These are phyloP conservation scores for Ascomycota sp. DNA, from an alignment of 2,329 filamentous ascomycete genomes.

Conservation along the genomic window DNA sequence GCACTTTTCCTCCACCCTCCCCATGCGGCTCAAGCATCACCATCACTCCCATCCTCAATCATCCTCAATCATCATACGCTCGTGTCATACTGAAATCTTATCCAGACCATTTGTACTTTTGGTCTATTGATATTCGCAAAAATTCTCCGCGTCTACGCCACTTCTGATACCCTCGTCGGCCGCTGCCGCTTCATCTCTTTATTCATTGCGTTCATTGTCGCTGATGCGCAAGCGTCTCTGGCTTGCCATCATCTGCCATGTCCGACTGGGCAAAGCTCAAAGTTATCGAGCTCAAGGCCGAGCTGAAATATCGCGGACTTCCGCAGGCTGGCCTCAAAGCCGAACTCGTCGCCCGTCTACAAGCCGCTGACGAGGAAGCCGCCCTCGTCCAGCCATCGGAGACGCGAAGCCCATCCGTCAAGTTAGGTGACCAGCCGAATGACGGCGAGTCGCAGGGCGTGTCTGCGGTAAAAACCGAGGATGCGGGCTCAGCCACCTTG, in stretches of 20 bases:
- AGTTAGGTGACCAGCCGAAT: not conserved
- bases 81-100: too few species aligned
- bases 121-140: too few species aligned
- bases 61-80: not conserved
- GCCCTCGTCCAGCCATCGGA: conserved; percentile 2
- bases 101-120: too few species aligned
- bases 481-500: too few species aligned
- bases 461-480: too few species aligned
- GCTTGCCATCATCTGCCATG: conserved; percentile 13
- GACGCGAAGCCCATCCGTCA: conserved; percentile 1
- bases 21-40: not conserved
- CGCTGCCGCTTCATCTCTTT: too few species aligned
- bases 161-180: too few species aligned
- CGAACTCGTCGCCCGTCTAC: conserved; percentile 47
- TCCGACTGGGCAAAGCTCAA: conserved; percentile 40
- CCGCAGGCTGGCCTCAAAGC: conserved; percentile 49
- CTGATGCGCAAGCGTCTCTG: not conserved
- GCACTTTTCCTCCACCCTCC: not conserved
- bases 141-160: not conserved
- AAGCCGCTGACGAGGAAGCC: conserved; percentile 8
- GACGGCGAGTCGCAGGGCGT: not conserved
- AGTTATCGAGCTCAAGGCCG: conserved; percentile 54
- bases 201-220: not conserved
- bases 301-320: conserved; percentile 54
- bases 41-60: not conserved